Conservation (phyloP, 768 basidiomycete genomes). For the Fibroporia radiculosa region DNA sequence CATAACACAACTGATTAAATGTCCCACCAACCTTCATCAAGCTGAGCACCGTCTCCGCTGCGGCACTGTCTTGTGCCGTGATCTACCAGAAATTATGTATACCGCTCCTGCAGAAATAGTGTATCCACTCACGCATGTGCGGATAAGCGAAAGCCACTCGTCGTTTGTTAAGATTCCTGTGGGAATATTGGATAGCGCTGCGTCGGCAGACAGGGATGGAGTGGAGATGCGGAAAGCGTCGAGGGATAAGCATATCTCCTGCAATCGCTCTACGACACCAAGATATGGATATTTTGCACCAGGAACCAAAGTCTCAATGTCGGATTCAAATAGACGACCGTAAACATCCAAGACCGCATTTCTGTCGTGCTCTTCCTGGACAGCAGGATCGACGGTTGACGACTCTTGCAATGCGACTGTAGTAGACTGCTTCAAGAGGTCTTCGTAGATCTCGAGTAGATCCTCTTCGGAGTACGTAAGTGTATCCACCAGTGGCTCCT, state of each 20-base stretch:
- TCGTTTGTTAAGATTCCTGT: constrained; percentile 5
- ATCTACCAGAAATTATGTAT: constrained; percentile 29
- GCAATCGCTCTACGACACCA: constrained; percentile 7
- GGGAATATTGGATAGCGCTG: neutral
- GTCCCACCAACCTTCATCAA: constrained; percentile 40
- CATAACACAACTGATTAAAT: neutral
- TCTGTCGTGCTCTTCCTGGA: no score
- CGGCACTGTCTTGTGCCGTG: constrained; percentile 34
- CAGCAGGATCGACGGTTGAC: no score
- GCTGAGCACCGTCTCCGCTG: constrained; percentile 42
- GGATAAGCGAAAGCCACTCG: constrained; percentile 12
- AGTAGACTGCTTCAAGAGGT: constrained; percentile 26
- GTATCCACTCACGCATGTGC: constrained; percentile 8
- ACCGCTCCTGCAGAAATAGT: neutral
- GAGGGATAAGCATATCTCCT: constrained; percentile 7
- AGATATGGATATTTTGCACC: no score
- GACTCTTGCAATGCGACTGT: no score
- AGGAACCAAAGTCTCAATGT: no score
- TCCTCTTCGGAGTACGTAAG: constrained; percentile 28
- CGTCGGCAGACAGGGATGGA: neutral
- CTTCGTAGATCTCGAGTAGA: constrained; percentile 32
- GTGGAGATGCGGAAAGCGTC: neutral
- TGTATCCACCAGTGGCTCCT: neutral
- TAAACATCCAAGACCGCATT: no score
- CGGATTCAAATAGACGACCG: no score